Evolutionary conservation across 805 yeast genomes (phyloP).

Genomic region (Cyberlindnera lachancei): DNA sequence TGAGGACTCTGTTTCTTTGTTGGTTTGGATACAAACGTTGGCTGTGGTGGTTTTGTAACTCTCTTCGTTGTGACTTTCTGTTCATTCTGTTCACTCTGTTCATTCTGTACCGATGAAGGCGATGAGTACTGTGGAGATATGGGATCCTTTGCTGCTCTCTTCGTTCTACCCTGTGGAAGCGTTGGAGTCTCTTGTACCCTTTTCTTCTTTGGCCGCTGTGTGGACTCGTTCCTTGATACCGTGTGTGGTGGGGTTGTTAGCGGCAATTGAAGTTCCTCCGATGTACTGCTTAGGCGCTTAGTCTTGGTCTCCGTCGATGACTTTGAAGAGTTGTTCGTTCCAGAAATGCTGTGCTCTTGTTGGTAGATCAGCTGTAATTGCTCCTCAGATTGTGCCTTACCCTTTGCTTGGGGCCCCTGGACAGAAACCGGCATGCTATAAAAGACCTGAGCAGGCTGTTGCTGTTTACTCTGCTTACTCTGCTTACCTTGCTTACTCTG

Average conservation of each 20-base stretch:
- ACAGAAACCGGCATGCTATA: too few relatives aligned
- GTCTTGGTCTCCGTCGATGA: neutral
- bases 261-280: slow-evolving; percentile 13
- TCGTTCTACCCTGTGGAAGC: slow-evolving; percentile 13
- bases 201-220: slow-evolving; percentile 8
- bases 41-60: slow-evolving; percentile 19
- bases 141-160: slow-evolving; percentile 15
- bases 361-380: too few relatives aligned
- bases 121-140: slow-evolving; percentile 24
- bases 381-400: too few relatives aligned
- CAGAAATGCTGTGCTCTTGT: too few relatives aligned
- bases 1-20: slow-evolving; percentile 8
- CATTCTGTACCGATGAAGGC: slow-evolving; percentile 6
- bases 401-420: too few relatives aligned
- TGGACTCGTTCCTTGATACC: slow-evolving; percentile 12
- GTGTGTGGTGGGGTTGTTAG: slow-evolving; percentile 24
- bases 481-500: too few relatives aligned
- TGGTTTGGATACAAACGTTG: slow-evolving; percentile 14
- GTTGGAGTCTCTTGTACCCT: slow-evolving; percentile 21
- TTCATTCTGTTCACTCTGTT: neutral
- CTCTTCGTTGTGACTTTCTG: slow-evolving; percentile 1
- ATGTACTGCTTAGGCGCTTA: slow-evolving; percentile 8
- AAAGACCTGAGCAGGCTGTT: too few relatives aligned
- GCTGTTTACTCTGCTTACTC: too few relatives aligned
- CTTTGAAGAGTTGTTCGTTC: neutral